Evolutionary conservation across 2,329 filamentous ascomycete species (phyloP).

Genomic region (Colletotrichum spinosum): DNA sequence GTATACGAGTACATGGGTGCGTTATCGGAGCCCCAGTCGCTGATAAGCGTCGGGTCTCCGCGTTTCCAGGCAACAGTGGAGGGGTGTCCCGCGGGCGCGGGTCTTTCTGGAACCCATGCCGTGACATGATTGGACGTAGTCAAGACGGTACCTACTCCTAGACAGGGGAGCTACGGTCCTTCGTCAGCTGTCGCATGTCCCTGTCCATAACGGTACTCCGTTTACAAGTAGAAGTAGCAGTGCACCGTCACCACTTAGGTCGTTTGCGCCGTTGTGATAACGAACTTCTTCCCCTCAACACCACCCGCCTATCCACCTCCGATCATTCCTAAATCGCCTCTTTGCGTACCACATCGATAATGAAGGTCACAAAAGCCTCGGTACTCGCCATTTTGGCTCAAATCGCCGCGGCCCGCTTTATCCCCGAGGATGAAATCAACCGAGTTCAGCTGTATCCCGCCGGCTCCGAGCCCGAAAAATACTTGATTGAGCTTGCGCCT

Average conservation of each 20-base stretch:
- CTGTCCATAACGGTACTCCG: constrained; percentile 2
- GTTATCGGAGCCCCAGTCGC: constrained; percentile 11
- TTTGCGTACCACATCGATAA: constrained; percentile 42
- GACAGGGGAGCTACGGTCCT: constrained; percentile 22
- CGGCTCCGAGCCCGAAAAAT: constrained; percentile 63
- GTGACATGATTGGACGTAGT: constrained; percentile 2
- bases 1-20: constrained; percentile 1
- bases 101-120: background rate
- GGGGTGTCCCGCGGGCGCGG: constrained; percentile 8
- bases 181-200: constrained; percentile 17
- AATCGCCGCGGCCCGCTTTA: constrained; percentile 65
- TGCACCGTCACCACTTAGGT: background rate
- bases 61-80: constrained; percentile 19
- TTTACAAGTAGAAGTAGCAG: constrained; percentile 9
- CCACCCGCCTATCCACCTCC: constrained; percentile 19
- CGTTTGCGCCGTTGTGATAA: constrained; percentile 8
- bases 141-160: constrained; percentile 6
- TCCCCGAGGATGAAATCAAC: constrained; percentile 63
- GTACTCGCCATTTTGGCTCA: constrained; percentile 67
- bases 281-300: constrained; percentile 13
- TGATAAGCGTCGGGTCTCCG: constrained; percentile 2
- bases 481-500: constrained; percentile 85
- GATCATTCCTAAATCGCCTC: constrained; percentile 17
- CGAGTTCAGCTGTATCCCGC: constrained; percentile 62
- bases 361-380: constrained; percentile 66